Conservation (phyloP, 2,329 filamentous ascomycete genomes). For the Biscogniauxia sp. region DNA sequence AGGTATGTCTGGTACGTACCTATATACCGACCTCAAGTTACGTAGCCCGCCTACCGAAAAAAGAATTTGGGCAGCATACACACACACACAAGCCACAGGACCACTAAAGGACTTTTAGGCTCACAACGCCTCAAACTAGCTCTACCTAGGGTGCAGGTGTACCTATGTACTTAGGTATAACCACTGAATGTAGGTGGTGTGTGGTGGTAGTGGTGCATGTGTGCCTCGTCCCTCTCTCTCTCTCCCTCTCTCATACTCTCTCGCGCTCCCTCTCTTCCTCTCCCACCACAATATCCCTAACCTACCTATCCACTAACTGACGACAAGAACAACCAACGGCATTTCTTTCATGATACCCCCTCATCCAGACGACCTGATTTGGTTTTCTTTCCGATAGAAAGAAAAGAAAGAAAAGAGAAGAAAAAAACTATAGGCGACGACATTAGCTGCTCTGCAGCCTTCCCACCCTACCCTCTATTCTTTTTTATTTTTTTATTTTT, state of each 20-base stretch:
- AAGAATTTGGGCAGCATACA: not conserved
- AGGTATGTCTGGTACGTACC: too few relatives aligned
- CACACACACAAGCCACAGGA: not conserved
- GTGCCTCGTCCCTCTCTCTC: conserved; percentile 9
- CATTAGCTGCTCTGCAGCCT: not conserved
- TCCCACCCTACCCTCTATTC: not conserved
- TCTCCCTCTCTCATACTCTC: too few relatives aligned
- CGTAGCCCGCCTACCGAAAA: too few relatives aligned
- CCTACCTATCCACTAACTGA: conserved; percentile 1
- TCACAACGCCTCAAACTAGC: conserved; percentile 4
- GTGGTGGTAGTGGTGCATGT: too few relatives aligned
- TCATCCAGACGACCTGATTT: conserved; percentile 17
- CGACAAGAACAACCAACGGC: conserved; percentile 2
- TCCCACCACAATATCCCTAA: conserved; percentile 18
- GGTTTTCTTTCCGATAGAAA: not conserved
- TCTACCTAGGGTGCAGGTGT: not conserved
- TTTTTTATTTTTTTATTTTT: too few relatives aligned
- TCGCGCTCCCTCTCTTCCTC: conserved; percentile 9
- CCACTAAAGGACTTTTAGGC: conserved; percentile 2
- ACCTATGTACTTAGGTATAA: too few relatives aligned
- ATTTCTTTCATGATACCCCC: conserved; percentile 23
- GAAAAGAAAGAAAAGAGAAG: not conserved
- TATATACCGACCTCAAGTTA: too few relatives aligned
- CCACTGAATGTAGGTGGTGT: too few relatives aligned
- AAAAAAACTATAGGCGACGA: not conserved